Evolutionary conservation across 2,329 filamentous ascomycete genomes (phyloP), one percentile per base, ranked within the genome.

Genomic region (Paraphaeosphaeria minitans): DNA sequence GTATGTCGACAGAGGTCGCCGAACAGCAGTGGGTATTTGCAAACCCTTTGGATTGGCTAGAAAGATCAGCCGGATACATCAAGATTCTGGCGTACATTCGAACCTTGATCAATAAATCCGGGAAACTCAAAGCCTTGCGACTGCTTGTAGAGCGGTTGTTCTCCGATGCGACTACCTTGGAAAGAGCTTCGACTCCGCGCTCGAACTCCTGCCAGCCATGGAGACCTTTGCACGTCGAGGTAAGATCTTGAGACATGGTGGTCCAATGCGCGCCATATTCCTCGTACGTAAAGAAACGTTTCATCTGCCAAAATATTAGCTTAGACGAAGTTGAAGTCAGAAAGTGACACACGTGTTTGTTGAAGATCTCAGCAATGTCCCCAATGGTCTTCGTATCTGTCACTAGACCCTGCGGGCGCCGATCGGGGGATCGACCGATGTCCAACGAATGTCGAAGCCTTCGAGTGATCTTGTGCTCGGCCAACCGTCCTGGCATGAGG

Each of bases 231-330:
- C 90, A 87, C 16, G 89, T 83, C 27, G 88, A 83, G 35, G 88
- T 86, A 37, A 96, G 80, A 63, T 96, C 92, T 63, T 90, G 87
- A 48, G 90, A 87, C 82, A 97, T 90, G 65, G 92, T 83, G 66
- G 96, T 92, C 75, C 95, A 96, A 72, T 94, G 94, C 53, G 90
- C 90, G 37, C 91, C 91, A 74, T 97, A 99, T 67, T 96, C 91
- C 78, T 96, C 91, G 73, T 99, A 99, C 51, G 89, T 83, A 71
- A 91, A 90, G 78, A 98, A 95, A 0, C 88, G 87, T 59, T 86
- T 85, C 79, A 96, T 89, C 91, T 96, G 42, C 63, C 14, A 53
- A 21, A 46, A 16, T 10, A 55, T 65, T 21, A 66, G 61, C 61
- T 66, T 79, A 79, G 52, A 77, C 8, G 64, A 29, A 67, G 13